Evolutionary conservation across 805 yeast species (phyloP).

Genomic region (Jamesozyma rosinii): DNA sequence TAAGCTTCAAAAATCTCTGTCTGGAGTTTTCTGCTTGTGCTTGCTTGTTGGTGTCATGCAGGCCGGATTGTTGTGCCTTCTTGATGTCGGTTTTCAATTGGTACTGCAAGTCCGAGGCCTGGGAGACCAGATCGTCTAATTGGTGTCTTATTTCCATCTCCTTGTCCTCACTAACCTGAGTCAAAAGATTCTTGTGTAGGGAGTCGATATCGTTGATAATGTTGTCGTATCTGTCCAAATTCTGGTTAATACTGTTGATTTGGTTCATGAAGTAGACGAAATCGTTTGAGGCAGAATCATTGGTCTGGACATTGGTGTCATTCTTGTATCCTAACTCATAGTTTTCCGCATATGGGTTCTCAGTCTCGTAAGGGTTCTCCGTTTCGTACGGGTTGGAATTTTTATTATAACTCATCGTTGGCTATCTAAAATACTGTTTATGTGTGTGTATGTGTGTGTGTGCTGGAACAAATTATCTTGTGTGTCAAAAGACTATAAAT

Average conservation of each 20-base stretch:
- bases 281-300: slow-evolving; percentile 34
- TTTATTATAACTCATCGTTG: slow-evolving; percentile 28
- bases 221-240: slow-evolving; percentile 60
- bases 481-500: too few relatives aligned
- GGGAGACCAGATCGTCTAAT: slow-evolving; percentile 66
- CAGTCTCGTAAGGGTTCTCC: slow-evolving; percentile 22
- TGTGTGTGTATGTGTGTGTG: not conserved
- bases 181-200: slow-evolving; percentile 60
- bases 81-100: slow-evolving; percentile 70
- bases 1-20: slow-evolving; percentile 72
- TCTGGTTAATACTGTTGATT: slow-evolving; percentile 57
- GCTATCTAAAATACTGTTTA: not conserved
- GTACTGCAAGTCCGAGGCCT: slow-evolving; percentile 69
- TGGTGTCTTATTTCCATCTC: slow-evolving; percentile 62
- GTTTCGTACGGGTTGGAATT: not conserved
- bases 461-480: too few relatives aligned
- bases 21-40: slow-evolving; percentile 87
- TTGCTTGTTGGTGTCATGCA: slow-evolving; percentile 67
- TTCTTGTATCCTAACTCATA: slow-evolving; percentile 2
- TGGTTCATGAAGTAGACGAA: slow-evolving; percentile 60
- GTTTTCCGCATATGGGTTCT: slow-evolving; percentile 15
- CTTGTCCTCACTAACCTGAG: slow-evolving; percentile 63
- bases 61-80: slow-evolving; percentile 60
- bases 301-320: not conserved
- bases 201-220: slow-evolving; percentile 60